Conservation (phyloP, 441 rosid species). For the Pelargonium exstipulatum region DNA sequence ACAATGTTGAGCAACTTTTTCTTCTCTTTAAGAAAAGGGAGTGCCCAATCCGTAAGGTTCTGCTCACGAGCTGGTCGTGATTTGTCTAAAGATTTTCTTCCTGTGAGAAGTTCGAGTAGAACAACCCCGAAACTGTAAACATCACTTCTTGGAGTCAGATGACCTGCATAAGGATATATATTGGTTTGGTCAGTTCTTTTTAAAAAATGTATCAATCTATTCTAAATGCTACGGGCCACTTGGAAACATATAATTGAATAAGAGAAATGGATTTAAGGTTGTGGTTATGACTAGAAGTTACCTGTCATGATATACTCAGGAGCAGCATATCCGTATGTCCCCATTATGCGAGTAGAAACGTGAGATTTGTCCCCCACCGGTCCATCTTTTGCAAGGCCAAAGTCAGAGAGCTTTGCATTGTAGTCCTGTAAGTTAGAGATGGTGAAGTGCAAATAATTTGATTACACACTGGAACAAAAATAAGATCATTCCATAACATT, state of each 20-base stretch:
- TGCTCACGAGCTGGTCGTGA: conserved; percentile 75
- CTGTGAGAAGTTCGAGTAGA: conserved; percentile 75
- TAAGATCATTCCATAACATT: too few relatives aligned
- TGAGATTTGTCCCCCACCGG: conserved; percentile 72
- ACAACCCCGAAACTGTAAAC: conserved; percentile 91
- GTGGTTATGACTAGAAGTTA: too few relatives aligned
- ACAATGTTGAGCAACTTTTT: conserved; percentile 68
- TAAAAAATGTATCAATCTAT: too few relatives aligned
- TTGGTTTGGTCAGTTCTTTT: too few relatives aligned
- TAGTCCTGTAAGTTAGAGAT: conserved; percentile 38
- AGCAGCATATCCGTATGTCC: conserved; percentile 75
- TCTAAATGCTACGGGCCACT: too few relatives aligned
- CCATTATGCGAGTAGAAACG: conserved; percentile 75
- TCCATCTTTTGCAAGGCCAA: conserved; percentile 71
- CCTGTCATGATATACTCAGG: conserved; percentile 42
- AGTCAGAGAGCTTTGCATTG: conserved; percentile 64
- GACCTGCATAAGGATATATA: conserved; percentile 39
- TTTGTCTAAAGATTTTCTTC: conserved; percentile 83
- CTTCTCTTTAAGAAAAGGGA: conserved; percentile 80
- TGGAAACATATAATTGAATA: too few relatives aligned
- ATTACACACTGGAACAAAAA: too few relatives aligned
- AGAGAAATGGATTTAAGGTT: too few relatives aligned
- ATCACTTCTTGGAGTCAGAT: conserved; percentile 80
- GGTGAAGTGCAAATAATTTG: too few relatives aligned
- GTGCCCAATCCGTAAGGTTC: conserved; percentile 83